Conservation (phyloP, 2,329 filamentous ascomycete species). For the Fusarium abutilonis region DNA sequence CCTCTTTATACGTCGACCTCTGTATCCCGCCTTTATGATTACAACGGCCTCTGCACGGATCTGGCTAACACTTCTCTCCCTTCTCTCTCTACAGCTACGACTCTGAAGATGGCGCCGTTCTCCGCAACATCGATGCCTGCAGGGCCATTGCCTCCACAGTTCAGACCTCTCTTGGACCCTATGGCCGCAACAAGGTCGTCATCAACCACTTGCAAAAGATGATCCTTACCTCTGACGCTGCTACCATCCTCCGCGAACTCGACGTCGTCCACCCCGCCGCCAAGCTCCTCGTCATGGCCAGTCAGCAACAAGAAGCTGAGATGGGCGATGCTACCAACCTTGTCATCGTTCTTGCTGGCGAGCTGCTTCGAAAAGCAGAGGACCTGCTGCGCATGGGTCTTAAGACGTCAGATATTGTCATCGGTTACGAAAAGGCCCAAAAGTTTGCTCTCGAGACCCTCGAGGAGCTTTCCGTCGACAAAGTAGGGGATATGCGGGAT, state of each 20-base stretch:
- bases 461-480: slow-evolving; percentile 90
- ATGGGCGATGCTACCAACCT: slow-evolving; percentile 99
- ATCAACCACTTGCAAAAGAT: slow-evolving; percentile 99
- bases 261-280: slow-evolving; percentile 98
- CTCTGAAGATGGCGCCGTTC: slow-evolving; percentile 96
- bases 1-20: slow-evolving; percentile 37
- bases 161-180: slow-evolving; percentile 94
- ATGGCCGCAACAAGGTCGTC: slow-evolving; percentile 99
- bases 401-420: slow-evolving; percentile 97
- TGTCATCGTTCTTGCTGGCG: slow-evolving; percentile 94
- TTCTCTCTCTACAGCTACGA: slow-evolving; percentile 76
- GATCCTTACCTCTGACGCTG: slow-evolving; percentile 97
- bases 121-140: slow-evolving; percentile 99
- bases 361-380: slow-evolving; percentile 96
- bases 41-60: neutral
- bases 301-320: slow-evolving; percentile 98
- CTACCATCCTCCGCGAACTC: slow-evolving; percentile 95
- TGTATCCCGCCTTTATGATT: slow-evolving; percentile 12
- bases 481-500: slow-evolving; percentile 83
- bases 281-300: slow-evolving; percentile 97
- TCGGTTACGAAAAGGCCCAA: slow-evolving; percentile 95
- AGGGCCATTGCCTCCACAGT: slow-evolving; percentile 95
- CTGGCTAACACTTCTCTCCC: slow-evolving; percentile 3
- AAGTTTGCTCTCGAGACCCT: slow-evolving; percentile 85
- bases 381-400: slow-evolving; percentile 95